Base-by-base conservation (phyloP, 2,329 filamentous ascomycete genomes). In the Trichophyton mentagrophytes region DNA sequence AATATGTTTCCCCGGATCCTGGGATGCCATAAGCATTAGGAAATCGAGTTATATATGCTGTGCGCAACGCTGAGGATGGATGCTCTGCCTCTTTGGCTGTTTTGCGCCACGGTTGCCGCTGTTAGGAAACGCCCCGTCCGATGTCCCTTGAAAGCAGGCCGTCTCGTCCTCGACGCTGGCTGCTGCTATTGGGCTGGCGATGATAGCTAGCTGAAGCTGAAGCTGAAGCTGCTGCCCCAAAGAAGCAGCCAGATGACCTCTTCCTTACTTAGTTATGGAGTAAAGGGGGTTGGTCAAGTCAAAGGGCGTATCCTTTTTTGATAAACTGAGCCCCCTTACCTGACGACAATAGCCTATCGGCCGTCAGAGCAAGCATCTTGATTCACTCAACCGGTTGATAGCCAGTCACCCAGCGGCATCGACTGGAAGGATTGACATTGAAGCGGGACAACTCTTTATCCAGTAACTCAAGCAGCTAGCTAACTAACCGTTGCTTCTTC, bases 1-100 rank as follows among this genome's bases (percentile, higher is more conserved):
- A 25, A 53, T 53, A 53, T 53, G 25, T 11, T 53, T 44, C 22
- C 22, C 27, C 4, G 11, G 47, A 53, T 53, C 47, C 22, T 33
- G 15, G 47, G 47, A 30, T 27, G 20, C 22, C 47, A 53, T 53
- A 27, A 53, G 47, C 47, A 53, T 53, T 53, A 53, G 25, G 47
- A 33, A 53, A 22, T 53, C 47, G 47, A 53, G 47, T 53, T 53
- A 53, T 53, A 51, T 51, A 53, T 53, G 47, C 47, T 53, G 47
- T 53, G 22, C 47, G 47, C 47, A 27, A 53, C 8, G 25, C n/a
- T 53, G 47, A 53, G 33, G 8, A 36, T 11, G 33, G 8, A 11
- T 11, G 33, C 8, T 9, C 33, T 53, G 27, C 13, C 22, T 22
- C 2, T 22, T 22, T 22, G 22, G 11, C 22, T 53, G 3, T 22